Conservation (phyloP, 2,329 filamentous ascomycete genomes). For the Madurella mycetomatis region DNA sequence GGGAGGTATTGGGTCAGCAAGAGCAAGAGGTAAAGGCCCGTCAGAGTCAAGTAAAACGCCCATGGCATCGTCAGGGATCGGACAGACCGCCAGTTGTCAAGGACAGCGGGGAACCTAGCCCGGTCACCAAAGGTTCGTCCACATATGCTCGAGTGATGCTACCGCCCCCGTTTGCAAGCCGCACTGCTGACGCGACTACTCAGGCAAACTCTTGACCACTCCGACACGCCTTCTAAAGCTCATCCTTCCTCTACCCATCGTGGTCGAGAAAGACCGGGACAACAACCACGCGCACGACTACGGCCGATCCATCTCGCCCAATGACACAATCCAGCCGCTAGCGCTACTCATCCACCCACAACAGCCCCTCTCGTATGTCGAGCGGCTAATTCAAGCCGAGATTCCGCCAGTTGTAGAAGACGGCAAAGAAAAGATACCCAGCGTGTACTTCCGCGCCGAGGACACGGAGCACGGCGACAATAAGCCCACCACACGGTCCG, state of each 20-base stretch:
- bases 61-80: constrained; percentile 62
- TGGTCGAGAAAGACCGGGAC: constrained; percentile 37
- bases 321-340: constrained; percentile 65
- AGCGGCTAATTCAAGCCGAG: constrained; percentile 84
- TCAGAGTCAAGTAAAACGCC: constrained; percentile 54
- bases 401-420: constrained; percentile 65
- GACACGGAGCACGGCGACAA: constrained; percentile 61
- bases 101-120: constrained; percentile 25
- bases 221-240: constrained; percentile 77
- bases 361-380: constrained; percentile 85
- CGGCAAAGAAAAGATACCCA: constrained; percentile 64
- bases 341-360: constrained; percentile 84
- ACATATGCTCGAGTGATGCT: not conserved
- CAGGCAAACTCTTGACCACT: constrained; percentile 73
- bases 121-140: constrained; percentile 31
- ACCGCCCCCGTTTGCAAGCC: not conserved
- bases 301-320: constrained; percentile 33
- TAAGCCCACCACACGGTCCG: constrained; percentile 30
- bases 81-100: constrained; percentile 35
- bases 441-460: constrained; percentile 74
- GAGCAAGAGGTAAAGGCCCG: constrained; percentile 42
- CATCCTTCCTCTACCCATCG: constrained; percentile 63
- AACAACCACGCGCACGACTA: constrained; percentile 32
- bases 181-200: not conserved
- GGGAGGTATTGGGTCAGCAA: constrained; percentile 33